Percentiles rank a stretch among this genome's conserved stretches.
These are phyloP conservation scores for Dysphania ambrosioides DNA, from an alignment of 148 eudicot species.

Conservation along the genomic window DNA sequence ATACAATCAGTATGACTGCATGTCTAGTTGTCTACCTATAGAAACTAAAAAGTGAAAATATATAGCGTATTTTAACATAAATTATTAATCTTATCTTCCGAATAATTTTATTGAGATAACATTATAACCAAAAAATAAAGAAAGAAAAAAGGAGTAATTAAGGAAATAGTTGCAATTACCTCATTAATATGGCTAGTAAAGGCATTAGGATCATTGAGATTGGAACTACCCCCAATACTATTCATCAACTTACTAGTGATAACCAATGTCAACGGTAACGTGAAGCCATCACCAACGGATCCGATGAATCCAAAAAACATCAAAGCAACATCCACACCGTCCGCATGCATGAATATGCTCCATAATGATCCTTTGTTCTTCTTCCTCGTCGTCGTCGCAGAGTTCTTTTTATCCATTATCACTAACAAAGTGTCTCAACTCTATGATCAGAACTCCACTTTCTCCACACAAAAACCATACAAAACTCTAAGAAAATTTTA, in stretches of 20 bases:
- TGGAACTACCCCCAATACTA: slow-evolving; percentile 41
- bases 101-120: too few relatives aligned
- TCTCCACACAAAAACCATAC: too few relatives aligned
- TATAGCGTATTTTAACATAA: too few relatives aligned
- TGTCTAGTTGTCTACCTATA: too few relatives aligned
- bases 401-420: background rate
- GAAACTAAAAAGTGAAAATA: too few relatives aligned
- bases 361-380: slow-evolving; percentile 40
- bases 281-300: slow-evolving; percentile 59
- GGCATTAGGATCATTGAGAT: background rate
- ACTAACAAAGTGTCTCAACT: background rate
- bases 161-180: too few relatives aligned
- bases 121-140: too few relatives aligned
- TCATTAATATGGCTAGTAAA: slow-evolving; percentile 45
- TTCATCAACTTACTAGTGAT: slow-evolving; percentile 60
- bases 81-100: too few relatives aligned
- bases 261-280: slow-evolving; percentile 48
- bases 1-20: too few relatives aligned
- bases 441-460: background rate
- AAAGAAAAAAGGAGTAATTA: background rate
- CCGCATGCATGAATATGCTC: slow-evolving; percentile 75
- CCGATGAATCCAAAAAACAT: slow-evolving; percentile 63
- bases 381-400: background rate
- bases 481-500: background rate
- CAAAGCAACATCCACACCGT: slow-evolving; percentile 49